Percentiles rank a stretch among this genome's conserved stretches.
phyloP scores from a whole-genome alignment of 2,329 filamentous ascomycete species.

The Clonostachys sp. region DNA sequence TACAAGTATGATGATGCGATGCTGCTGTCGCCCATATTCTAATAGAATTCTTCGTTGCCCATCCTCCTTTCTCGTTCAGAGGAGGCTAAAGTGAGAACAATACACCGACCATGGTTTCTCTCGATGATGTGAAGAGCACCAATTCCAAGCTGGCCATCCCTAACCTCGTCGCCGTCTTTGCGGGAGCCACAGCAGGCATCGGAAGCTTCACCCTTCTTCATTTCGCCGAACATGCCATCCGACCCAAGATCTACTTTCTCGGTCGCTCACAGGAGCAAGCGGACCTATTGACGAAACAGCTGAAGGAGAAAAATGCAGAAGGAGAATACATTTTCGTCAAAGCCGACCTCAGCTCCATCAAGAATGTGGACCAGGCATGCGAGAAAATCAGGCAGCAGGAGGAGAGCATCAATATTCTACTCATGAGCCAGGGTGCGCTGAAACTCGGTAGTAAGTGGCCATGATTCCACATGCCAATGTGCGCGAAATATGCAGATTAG shows the following conservation, averaged over 20 bases:
- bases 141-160: not conserved
- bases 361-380: constrained; percentile 43
- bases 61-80: too few species aligned
- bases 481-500: not conserved
- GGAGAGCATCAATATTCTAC: constrained; percentile 37
- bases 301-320: constrained; percentile 32
- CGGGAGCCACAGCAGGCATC: constrained; percentile 52
- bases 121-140: too few species aligned
- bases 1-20: too few species aligned
- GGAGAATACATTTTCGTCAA: constrained; percentile 42
- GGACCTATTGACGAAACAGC: constrained; percentile 29
- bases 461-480: too few species aligned
- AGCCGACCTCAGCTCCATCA: constrained; percentile 42
- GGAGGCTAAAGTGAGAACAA: too few species aligned
- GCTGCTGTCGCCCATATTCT: too few species aligned
- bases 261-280: constrained; percentile 34
- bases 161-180: constrained; percentile 39
- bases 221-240: constrained; percentile 30
- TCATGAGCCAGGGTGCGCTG: constrained; percentile 33
- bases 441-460: constrained; percentile 10
- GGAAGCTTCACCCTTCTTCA: constrained; percentile 40
- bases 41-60: too few species aligned
- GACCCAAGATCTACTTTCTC: constrained; percentile 45
- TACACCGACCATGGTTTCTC: too few species aligned
- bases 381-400: constrained; percentile 37